Evolutionary conservation across 2,329 filamentous ascomycete species (phyloP).

Genomic region (Tolypocladium sp.): DNA sequence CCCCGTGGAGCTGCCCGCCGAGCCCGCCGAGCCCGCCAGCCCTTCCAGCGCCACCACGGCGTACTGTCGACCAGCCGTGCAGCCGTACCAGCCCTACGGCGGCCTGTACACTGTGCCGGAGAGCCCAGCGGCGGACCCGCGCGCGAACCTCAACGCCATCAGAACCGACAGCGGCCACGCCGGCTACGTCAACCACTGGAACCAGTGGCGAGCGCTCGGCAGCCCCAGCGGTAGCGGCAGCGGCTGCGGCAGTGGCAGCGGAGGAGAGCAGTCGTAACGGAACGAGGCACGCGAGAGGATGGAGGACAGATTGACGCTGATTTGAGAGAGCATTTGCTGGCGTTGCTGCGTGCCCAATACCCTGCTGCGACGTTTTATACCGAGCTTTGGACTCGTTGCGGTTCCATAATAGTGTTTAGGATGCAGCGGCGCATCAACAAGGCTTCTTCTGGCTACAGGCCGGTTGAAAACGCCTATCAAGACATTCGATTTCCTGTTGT

Average conservation of each 20-base stretch:
- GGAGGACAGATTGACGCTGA: not conserved
- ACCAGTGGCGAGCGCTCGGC: slow-evolving; percentile 14
- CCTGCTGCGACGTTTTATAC: not conserved
- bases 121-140: slow-evolving; percentile 16
- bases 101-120: slow-evolving; percentile 4
- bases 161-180: slow-evolving; percentile 17
- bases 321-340: not conserved
- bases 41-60: not conserved
- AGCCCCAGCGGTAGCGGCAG: not conserved
- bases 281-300: not conserved
- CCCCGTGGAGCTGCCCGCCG: slow-evolving; percentile 23
- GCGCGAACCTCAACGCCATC: slow-evolving; percentile 23
- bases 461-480: not conserved
- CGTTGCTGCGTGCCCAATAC: not conserved
- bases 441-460: not conserved
- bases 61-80: not conserved
- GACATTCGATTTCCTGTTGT: not conserved
- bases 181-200: slow-evolving; percentile 27
- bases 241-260: not conserved
- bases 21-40: slow-evolving; percentile 15
- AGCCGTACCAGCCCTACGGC: not conserved
- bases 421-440: not conserved
- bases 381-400: not conserved
- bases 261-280: not conserved
- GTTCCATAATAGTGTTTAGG: not conserved